These are phyloP conservation scores for Cubamyces sp. DNA, from an alignment of 768 basidiomycete species.

Conservation along the genomic window DNA sequence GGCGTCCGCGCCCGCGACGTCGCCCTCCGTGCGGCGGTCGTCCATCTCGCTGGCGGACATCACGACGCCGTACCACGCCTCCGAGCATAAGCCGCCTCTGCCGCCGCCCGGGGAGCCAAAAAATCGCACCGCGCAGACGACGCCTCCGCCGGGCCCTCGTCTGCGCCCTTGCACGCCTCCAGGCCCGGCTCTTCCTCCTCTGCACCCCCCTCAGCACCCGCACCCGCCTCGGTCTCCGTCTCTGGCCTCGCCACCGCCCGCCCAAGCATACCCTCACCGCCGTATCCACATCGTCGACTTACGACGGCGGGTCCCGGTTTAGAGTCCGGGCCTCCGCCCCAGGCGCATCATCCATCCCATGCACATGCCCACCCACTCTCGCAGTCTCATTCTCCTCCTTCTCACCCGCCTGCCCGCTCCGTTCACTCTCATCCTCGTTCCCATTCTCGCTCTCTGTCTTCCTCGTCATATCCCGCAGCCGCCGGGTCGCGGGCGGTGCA, in stretches of 20 bases:
- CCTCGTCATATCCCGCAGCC: background rate
- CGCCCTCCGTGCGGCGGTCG: conserved; percentile 41
- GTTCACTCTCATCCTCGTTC: background rate
- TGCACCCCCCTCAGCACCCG: no score
- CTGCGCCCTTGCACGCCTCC: conserved; percentile 54
- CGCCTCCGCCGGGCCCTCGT: conserved; percentile 70
- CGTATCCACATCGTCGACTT: conserved; percentile 28
- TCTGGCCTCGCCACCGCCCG: background rate
- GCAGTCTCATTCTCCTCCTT: background rate
- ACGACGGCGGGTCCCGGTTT: conserved; percentile 23
- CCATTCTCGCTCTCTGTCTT: background rate
- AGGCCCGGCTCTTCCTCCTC: conserved; percentile 29
- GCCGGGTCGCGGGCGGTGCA: background rate
- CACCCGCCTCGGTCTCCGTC: no score
- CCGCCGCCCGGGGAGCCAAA: conserved; percentile 53
- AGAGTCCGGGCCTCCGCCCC: conserved; percentile 10
- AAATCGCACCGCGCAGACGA: conserved; percentile 82
- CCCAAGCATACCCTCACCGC: conserved; percentile 19
- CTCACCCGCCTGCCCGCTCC: background rate
- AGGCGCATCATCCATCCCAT: background rate
- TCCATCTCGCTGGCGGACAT: conserved; percentile 47
- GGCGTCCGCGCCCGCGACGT: background rate
- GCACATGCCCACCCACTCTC: background rate
- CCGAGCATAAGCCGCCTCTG: conserved; percentile 5
- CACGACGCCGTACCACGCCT: conserved; percentile 41